phyloP scores from a whole-genome alignment of 129 eudicot species.

The Artemisia annua region DNA sequence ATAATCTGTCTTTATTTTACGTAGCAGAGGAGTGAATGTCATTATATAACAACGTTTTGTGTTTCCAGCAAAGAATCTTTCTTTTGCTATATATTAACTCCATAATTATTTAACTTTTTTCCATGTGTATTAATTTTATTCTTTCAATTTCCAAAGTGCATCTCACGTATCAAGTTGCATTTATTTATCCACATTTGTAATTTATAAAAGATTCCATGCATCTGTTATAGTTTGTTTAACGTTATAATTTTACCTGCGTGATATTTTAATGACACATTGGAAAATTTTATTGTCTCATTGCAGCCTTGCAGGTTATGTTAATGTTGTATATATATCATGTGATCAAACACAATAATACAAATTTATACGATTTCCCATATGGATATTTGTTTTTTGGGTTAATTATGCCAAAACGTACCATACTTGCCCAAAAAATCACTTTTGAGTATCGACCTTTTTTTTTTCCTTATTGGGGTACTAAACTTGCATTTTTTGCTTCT shows the following conservation, averaged over 20 bases:
- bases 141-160: background rate
- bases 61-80: conserved; percentile 6
- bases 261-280: background rate
- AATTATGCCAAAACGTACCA: too few species aligned
- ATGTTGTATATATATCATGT: background rate
- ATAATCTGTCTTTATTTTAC: background rate
- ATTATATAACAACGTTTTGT: background rate
- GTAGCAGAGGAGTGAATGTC: background rate
- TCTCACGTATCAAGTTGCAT: conserved; percentile 3
- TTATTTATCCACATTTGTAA: background rate
- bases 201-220: background rate
- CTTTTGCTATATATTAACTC: background rate
- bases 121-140: conserved; percentile 7
- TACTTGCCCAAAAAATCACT: too few species aligned
- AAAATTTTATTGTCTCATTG: background rate
- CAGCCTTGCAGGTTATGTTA: background rate
- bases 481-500: too few species aligned
- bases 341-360: background rate
- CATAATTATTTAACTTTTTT: background rate
- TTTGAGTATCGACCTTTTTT: too few species aligned
- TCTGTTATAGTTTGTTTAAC: background rate
- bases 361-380: background rate
- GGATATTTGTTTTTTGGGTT: too few species aligned
- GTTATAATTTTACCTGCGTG: conserved; percentile 9
- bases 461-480: too few species aligned